These are phyloP conservation scores for Neurospora sp. DNA, from an alignment of 495 filamentous ascomycete species.

Conservation along the genomic window DNA sequence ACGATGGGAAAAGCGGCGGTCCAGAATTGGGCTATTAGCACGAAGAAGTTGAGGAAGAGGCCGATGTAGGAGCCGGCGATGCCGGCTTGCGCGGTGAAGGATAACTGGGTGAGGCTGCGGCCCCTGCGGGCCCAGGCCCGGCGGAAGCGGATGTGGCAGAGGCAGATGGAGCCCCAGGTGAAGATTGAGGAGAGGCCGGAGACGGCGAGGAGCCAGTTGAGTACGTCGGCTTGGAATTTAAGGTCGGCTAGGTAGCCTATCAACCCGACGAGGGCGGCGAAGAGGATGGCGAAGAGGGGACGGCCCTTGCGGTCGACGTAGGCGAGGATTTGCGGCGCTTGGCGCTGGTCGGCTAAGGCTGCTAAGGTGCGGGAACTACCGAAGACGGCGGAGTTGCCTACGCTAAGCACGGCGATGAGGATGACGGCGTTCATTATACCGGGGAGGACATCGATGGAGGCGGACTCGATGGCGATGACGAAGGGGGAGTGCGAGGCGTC, in stretches of 20 bases:
- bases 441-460: slow-evolving; percentile 62
- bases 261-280: slow-evolving; percentile 62
- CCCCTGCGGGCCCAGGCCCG: slow-evolving; percentile 61
- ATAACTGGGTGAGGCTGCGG: slow-evolving; percentile 60
- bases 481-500: slow-evolving; percentile 77
- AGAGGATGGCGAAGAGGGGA: slow-evolving; percentile 59
- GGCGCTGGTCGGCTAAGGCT: slow-evolving; percentile 74
- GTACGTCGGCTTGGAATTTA: slow-evolving; percentile 49
- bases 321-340: slow-evolving; percentile 63
- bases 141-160: slow-evolving; percentile 88
- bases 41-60: slow-evolving; percentile 63
- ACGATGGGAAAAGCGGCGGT: slow-evolving; percentile 69
- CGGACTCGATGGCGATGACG: slow-evolving; percentile 76
- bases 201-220: slow-evolving; percentile 82
- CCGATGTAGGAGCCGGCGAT: slow-evolving; percentile 78
- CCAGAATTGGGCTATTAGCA: slow-evolving; percentile 94
- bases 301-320: slow-evolving; percentile 82
- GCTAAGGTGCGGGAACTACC: slow-evolving; percentile 79
- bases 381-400: slow-evolving; percentile 81
- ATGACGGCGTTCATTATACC: slow-evolving; percentile 88
- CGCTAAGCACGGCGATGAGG: slow-evolving; percentile 75
- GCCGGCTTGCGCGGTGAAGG: slow-evolving; percentile 72
- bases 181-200: slow-evolving; percentile 84
- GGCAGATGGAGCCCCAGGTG: slow-evolving; percentile 86
- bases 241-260: slow-evolving; percentile 72